Evolutionary conservation across 2,329 filamentous ascomycete genomes (phyloP), one percentile per base, ranked within the genome.

Genomic region (Macrophomina phaseolina): DNA sequence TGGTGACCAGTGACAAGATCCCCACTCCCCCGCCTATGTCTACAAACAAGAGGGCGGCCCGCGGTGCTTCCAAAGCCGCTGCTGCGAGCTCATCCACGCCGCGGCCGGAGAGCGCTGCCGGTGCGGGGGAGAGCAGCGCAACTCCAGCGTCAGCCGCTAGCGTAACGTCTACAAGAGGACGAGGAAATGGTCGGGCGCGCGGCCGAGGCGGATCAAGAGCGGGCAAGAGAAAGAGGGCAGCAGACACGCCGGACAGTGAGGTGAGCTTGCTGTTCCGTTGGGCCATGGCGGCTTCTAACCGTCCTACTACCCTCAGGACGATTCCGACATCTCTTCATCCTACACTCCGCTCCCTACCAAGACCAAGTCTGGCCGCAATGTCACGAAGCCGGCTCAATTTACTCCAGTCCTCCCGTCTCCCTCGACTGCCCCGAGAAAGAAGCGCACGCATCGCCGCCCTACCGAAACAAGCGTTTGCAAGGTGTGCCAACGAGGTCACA

Each of bases 361-460:
- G 74, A 93, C 91, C 9, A 91, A 92, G 74, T 94, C 90, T 23
- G 91, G 91, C 45, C 86, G 91, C 68, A 87, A 89, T 67, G 86
- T 93, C 42, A 88, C 86, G 68, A 90, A 89, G 78, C 87, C 90
- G 53, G 80, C 87, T 67, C 81, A 85, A 69, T 88, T 88, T 79
- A 84, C 90, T 70, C 87, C 90, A 60, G 79, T 85, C 6, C 79
- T 82, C 36, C 78, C 81, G 51, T 78, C 81, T 55, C 82, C 86
- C 5, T 81, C 85, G 70, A 76, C 77, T 14, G 76, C 78, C 46
- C 74, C 79, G 78, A 86, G 83, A 78, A 79, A 78, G 69, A 77
- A 81, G 73, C 69, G 74, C 78, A 69, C 81, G 78, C 48, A 52
- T 36, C 56, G 49, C 8, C 65, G 49, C 28, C 48, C 65, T 5